These are phyloP conservation scores for Epicoccum nigrum DNA, from an alignment of 2,329 filamentous ascomycete genomes.

Conservation along the genomic window DNA sequence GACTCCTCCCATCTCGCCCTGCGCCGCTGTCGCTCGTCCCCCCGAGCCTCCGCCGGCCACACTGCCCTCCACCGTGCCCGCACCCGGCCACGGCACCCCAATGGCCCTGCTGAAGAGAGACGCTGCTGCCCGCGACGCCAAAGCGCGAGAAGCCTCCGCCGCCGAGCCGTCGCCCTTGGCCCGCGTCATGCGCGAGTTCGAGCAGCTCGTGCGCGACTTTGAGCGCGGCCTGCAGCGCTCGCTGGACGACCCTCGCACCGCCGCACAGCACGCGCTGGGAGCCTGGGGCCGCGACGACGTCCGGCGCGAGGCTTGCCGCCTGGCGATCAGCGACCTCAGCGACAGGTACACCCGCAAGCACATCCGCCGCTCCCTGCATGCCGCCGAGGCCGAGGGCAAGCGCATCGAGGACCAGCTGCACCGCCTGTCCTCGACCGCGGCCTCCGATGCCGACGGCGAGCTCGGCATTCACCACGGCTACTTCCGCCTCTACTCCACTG, in stretches of 20 bases:
- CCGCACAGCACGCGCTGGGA: neutral
- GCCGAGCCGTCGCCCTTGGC: constrained; percentile 27
- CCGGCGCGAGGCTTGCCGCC: constrained; percentile 39
- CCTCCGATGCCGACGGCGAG: constrained; percentile 19
- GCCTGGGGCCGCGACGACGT: constrained; percentile 24
- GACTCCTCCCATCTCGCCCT: neutral
- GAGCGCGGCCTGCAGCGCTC: constrained; percentile 41
- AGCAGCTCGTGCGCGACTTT: constrained; percentile 38
- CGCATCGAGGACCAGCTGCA: constrained; percentile 41
- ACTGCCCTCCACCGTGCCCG: neutral
- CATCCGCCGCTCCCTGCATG: constrained; percentile 38
- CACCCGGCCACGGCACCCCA: constrained; percentile 17
- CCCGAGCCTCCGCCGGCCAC: too few species aligned
- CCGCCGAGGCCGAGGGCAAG: constrained; percentile 39
- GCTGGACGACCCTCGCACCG: constrained; percentile 17
- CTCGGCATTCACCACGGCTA: constrained; percentile 41
- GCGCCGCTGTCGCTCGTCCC: neutral
- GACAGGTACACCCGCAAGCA: constrained; percentile 40
- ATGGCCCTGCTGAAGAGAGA: constrained; percentile 40
- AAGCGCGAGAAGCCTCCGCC: constrained; percentile 6
- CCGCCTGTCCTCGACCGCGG: constrained; percentile 14
- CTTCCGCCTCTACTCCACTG: constrained; percentile 45
- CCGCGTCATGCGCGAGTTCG: constrained; percentile 43
- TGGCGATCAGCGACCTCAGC: constrained; percentile 42
- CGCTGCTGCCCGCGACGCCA: constrained; percentile 25